A percentile compares a stretch with the other conserved stretches of the same genome.
phyloP scores from a whole-genome alignment of 805 yeast genomes.

The Kodamaea restingae region DNA sequence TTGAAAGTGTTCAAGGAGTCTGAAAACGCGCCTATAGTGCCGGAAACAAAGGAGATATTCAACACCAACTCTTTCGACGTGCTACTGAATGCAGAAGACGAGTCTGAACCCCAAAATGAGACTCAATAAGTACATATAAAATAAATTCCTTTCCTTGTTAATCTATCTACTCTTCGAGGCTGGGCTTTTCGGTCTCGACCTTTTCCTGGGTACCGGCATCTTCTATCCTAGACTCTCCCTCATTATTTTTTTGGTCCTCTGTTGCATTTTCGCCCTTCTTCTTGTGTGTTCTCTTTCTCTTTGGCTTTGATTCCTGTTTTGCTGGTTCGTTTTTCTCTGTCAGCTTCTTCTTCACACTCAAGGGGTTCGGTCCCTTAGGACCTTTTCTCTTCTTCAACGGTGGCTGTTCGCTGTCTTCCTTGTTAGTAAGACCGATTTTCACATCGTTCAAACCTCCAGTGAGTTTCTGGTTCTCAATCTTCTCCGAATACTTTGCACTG shows the following conservation, averaged over 20 bases:
- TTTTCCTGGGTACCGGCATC: background rate
- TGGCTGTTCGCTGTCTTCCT: conserved; percentile 17
- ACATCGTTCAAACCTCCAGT: conserved; percentile 74
- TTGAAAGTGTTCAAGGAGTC: conserved; percentile 15
- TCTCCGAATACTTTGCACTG: conserved; percentile 39
- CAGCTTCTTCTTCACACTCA: conserved; percentile 79
- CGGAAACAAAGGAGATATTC: background rate
- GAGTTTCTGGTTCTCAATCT: conserved; percentile 63
- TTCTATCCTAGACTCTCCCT: background rate
- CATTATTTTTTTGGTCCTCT: background rate
- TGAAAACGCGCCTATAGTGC: background rate
- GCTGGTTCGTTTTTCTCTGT: conserved; percentile 7
- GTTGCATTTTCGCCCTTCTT: conserved; percentile 3
- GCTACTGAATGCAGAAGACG: conserved; percentile 7
- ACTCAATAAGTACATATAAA: too few relatives aligned
- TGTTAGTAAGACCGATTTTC: conserved; percentile 40
- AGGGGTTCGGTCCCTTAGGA: conserved; percentile 83
- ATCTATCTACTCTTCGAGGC: background rate
- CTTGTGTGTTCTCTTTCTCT: conserved; percentile 11
- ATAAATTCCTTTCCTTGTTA: background rate
- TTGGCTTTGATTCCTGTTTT: conserved; percentile 8
- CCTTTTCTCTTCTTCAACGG: conserved; percentile 54
- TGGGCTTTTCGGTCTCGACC: background rate
- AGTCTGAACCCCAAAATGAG: too few relatives aligned
- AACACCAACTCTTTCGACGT: conserved; percentile 9